Evolutionary conservation across 129 eudicot genomes (phyloP), one percentile per base, ranked within the genome.

Genomic region (Centella asiatica): DNA sequence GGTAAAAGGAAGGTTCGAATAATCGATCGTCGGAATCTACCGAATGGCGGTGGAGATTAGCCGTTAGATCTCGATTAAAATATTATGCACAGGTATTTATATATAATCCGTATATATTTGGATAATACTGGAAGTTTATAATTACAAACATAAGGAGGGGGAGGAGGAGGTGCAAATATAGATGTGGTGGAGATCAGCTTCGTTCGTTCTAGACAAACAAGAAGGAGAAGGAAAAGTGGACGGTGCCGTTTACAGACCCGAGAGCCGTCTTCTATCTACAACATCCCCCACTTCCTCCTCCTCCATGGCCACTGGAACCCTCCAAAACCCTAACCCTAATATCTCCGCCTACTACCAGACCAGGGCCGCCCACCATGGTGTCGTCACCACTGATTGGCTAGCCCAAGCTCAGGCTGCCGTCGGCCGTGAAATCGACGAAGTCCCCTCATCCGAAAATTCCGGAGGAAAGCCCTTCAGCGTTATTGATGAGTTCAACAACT

Each of bases 361-460:
- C 10, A 68, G 94, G 20, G 90, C 95, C 1, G 98, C 94, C 14
- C 98, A 90, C 69, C 90, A 83, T 65, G 95, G 75, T 12, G 98
- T 87, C 44, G 85, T 90, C 25, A 90, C 95, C 45, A 86, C 85
- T 66, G 95, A 90, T 44, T 90, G 98, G 95, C 82, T 90, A 18
- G 95, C 89, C 32, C 94, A 90, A 79, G 95, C 94, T 56, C 82
- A 84, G 72, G 95, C 95, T 46, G 97, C 94, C 54, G 83, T 69
- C 36, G 79, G 64, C 33, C 46, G 44, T 15, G 61, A 60, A 2
- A 42, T 67, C 28, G 83, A 64, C 51, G 80, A 34, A 36, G 57
- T 14, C 5, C n/a, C n/a, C n/a, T 36, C 46, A 0, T 49, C 79
- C 25, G 81, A 48, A n/a, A 53, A 37, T n/a, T 50, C 71, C 22